These are phyloP conservation scores for Sphaceloma murrayae DNA, from an alignment of 2,329 filamentous ascomycete genomes.

Conservation along the genomic window DNA sequence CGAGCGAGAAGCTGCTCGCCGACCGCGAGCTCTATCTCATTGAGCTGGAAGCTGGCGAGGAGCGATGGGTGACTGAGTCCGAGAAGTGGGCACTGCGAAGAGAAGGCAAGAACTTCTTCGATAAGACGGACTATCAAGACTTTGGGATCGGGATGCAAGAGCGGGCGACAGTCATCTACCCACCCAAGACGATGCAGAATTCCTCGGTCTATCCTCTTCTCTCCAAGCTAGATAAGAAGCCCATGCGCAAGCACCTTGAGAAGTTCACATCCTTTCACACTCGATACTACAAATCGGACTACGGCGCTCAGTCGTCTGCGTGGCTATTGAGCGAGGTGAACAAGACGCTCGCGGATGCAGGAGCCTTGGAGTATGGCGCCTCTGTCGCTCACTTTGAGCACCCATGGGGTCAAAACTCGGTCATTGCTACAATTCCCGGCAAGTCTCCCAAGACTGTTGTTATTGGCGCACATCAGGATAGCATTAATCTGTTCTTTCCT, in stretches of 20 bases:
- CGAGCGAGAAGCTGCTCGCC: slow-evolving; percentile 24
- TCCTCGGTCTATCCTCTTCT: slow-evolving; percentile 58
- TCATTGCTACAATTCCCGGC: slow-evolving; percentile 87
- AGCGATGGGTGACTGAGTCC: slow-evolving; percentile 80
- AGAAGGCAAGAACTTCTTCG: slow-evolving; percentile 56
- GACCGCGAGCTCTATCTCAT: slow-evolving; percentile 57
- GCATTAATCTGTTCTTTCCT: slow-evolving; percentile 85
- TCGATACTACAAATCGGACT: slow-evolving; percentile 69
- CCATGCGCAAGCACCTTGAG: slow-evolving; percentile 70
- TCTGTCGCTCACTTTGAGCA: slow-evolving; percentile 67
- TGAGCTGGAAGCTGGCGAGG: slow-evolving; percentile 75
- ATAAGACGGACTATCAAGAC: slow-evolving; percentile 69
- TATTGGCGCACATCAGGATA: slow-evolving; percentile 67
- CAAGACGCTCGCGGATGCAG: slow-evolving; percentile 59
- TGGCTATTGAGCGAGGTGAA: slow-evolving; percentile 75
- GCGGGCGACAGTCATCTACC: slow-evolving; percentile 48
- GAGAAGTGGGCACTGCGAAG: slow-evolving; percentile 87
- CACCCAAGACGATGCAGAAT: slow-evolving; percentile 55
- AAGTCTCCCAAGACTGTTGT: slow-evolving; percentile 75
- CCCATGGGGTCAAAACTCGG: slow-evolving; percentile 78
- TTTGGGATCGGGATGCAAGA: slow-evolving; percentile 41
- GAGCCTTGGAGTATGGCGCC: slow-evolving; percentile 53
- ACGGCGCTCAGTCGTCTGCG: slow-evolving; percentile 72
- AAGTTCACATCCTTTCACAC: slow-evolving; percentile 72
- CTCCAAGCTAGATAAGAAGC: slow-evolving; percentile 58